Conservation (phyloP, 148 eudicot species). For the Rhododendron griersonianum region DNA sequence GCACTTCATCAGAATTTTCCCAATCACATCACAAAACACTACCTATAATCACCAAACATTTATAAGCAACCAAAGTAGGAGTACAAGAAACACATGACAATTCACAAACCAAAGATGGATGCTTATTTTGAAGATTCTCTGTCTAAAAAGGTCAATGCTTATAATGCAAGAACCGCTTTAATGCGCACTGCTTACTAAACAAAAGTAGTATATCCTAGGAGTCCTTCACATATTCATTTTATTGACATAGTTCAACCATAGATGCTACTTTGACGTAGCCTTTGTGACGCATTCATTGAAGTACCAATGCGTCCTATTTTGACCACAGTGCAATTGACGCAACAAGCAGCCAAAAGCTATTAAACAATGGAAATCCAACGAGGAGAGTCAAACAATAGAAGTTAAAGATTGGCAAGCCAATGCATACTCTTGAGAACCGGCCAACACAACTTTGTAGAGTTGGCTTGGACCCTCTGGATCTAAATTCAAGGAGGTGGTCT, state of each 20-base stretch:
- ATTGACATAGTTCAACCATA: neutral
- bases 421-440: neutral
- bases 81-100: neutral
- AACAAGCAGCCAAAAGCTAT: neutral
- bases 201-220: neutral
- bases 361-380: neutral
- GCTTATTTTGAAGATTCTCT: neutral
- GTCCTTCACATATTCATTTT: neutral
- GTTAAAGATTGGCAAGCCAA: neutral
- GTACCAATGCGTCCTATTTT: neutral
- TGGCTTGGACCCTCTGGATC: neutral
- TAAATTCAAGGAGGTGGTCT: neutral
- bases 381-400: neutral
- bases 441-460: neutral
- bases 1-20: constrained; percentile 96
- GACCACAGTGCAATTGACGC: neutral
- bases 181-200: neutral
- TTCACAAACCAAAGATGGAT: neutral
- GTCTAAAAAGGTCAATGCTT: neutral
- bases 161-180: neutral
- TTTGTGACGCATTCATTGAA: neutral
- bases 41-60: constrained; percentile 38
- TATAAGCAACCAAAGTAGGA: constrained; percentile 13
- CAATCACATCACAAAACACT: constrained; percentile 98
- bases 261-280: neutral